phyloP scores from a whole-genome alignment of 2,329 filamentous ascomycete species.

The Xylaria arbuscula region DNA sequence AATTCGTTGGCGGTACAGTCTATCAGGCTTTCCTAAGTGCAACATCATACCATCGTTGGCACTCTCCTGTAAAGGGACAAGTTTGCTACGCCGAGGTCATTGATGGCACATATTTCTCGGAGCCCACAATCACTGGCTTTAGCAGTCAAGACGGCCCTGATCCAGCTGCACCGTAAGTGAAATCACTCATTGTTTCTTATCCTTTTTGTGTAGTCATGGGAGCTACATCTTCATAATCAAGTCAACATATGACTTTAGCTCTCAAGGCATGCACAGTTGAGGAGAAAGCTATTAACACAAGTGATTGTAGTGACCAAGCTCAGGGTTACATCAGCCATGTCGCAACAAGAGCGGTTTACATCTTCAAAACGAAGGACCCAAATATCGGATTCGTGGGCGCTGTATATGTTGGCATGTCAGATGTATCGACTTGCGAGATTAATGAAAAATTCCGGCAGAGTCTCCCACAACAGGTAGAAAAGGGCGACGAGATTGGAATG shows the following conservation, averaged over 20 bases:
- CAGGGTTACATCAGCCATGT: slow-evolving; percentile 70
- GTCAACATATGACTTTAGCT: no score
- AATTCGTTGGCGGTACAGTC: slow-evolving; percentile 20
- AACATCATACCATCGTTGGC: slow-evolving; percentile 21
- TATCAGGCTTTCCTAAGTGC: slow-evolving; percentile 24
- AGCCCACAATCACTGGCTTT: slow-evolving; percentile 24
- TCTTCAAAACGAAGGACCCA: slow-evolving; percentile 51
- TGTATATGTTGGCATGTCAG: slow-evolving; percentile 77
- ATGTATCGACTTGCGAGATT: slow-evolving; percentile 77
- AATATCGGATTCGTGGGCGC: slow-evolving; percentile 74
- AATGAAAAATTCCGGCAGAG: slow-evolving; percentile 59
- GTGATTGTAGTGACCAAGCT: no score
- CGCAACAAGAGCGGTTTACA: slow-evolving; percentile 19
- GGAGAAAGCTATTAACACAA: no score
- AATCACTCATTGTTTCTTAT: no score
- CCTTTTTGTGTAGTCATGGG: no score
- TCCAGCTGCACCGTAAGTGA: slow-evolving; percentile 45
- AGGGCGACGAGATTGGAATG: slow-evolving; percentile 36
- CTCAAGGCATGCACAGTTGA: no score
- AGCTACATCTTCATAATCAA: no score
- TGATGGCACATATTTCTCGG: slow-evolving; percentile 25
- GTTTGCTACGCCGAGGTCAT: slow-evolving; percentile 17
- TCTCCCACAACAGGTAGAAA: slow-evolving; percentile 18
- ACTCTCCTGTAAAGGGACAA: slow-evolving; percentile 16
- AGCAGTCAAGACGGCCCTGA: slow-evolving; percentile 24